A percentile compares a stretch with the other conserved stretches of the same genome.
phyloP scores from a whole-genome alignment of 805 yeast genomes.

The Pichia scutulata region DNA sequence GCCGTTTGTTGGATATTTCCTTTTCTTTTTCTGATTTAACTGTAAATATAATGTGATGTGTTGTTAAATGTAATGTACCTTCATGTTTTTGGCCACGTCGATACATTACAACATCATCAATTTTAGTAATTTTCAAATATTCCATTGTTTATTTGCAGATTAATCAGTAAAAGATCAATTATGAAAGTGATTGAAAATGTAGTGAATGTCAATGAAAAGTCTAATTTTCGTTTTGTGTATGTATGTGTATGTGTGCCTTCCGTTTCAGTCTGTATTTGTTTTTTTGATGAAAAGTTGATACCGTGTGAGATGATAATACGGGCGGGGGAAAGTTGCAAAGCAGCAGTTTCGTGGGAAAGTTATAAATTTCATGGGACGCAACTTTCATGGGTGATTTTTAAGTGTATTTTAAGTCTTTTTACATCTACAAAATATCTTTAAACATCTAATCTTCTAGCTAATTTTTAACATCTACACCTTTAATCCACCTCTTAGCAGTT shows the following conservation, averaged over 20 bases:
- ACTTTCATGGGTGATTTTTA: no score
- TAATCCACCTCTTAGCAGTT: conserved; percentile 50
- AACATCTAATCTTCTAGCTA: background rate
- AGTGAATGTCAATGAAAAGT: no score
- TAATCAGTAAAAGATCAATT: background rate
- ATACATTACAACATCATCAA: conserved; percentile 39
- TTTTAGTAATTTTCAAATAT: conserved; percentile 45
- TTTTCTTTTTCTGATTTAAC: conserved; percentile 9
- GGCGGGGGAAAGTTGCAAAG: no score
- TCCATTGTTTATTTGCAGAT: conserved; percentile 35
- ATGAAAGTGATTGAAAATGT: no score
- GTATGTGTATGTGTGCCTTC: background rate
- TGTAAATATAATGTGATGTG: conserved; percentile 69
- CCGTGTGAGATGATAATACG: no score
- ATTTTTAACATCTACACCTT: conserved; percentile 24
- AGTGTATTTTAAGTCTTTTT: no score
- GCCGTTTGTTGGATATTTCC: conserved; percentile 7
- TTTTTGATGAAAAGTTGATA: no score
- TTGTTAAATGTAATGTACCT: conserved; percentile 63
- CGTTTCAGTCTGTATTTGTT: background rate
- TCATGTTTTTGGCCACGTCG: conserved; percentile 47
- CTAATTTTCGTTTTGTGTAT: no score
- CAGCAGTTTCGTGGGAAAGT: no score
- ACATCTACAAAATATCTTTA: no score
- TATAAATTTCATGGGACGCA: no score